Evolutionary conservation across 306 rosid genomes (phyloP).

Genomic region (Cicer chorassanicum): DNA sequence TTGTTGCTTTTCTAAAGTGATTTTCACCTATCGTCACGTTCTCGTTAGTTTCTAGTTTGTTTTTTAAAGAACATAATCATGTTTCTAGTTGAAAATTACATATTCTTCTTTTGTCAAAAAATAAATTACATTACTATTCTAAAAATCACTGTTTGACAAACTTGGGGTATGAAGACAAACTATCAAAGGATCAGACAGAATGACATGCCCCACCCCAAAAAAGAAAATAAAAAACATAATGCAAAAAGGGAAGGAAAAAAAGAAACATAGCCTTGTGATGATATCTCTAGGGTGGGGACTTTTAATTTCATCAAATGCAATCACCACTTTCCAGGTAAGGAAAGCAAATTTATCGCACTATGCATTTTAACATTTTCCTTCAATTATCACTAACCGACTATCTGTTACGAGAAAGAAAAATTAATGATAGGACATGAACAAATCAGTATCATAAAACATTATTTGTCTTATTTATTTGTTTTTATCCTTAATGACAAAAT

Average conservation of each 20-base stretch:
- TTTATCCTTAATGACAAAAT: background rate
- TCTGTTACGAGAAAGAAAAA: background rate
- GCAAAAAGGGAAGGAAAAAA: background rate
- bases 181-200: background rate
- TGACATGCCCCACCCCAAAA: background rate
- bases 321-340: slow-evolving; percentile 3
- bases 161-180: background rate
- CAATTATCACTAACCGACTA: slow-evolving; percentile 7
- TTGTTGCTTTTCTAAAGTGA: background rate
- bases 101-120: background rate
- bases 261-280: slow-evolving; percentile 11
- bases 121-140: background rate
- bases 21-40: slow-evolving; percentile 10
- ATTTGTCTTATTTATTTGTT: background rate
- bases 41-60: slow-evolving; percentile 12
- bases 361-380: background rate
- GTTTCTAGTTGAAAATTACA: background rate
- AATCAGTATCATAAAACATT: background rate
- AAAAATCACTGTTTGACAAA: slow-evolving; percentile 12
- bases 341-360: background rate
- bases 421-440: background rate
- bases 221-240: slow-evolving; percentile 1
- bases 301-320: background rate
- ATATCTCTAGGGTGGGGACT: slow-evolving; percentile 17
- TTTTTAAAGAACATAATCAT: background rate